phyloP scores from a whole-genome alignment of 805 yeast genomes.

The Candida krabiensis region DNA sequence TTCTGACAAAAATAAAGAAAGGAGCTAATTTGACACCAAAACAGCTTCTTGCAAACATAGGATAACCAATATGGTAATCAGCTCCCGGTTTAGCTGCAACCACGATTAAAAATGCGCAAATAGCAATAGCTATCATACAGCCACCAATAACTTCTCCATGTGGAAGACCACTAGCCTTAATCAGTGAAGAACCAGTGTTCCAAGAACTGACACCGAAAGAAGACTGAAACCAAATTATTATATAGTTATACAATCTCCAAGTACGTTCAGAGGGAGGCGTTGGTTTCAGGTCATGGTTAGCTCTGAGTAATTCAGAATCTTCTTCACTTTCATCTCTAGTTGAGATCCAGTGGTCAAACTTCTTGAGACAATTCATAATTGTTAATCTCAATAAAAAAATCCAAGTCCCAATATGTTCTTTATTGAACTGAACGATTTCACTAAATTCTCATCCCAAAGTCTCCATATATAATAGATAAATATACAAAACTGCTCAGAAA shows the following conservation, averaged over 20 bases:
- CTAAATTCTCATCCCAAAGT: too few relatives aligned
- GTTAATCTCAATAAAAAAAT: too few relatives aligned
- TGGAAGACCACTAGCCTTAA: slow-evolving; percentile 23
- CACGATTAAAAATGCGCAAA: slow-evolving; percentile 17
- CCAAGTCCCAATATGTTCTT: too few relatives aligned
- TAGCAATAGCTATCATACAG: slow-evolving; percentile 11
- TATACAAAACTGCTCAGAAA: too few relatives aligned
- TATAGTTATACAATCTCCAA: slow-evolving; percentile 31
- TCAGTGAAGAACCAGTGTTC: slow-evolving; percentile 31
- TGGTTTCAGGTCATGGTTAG: slow-evolving; percentile 41
- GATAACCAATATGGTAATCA: slow-evolving; percentile 37
- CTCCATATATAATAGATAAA: too few relatives aligned
- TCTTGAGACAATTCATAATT: slow-evolving; percentile 30
- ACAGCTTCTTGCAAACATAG: slow-evolving; percentile 36
- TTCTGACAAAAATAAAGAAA: slow-evolving; percentile 36
- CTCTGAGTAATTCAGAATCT: slow-evolving; percentile 22
- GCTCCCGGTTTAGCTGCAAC: slow-evolving; percentile 21
- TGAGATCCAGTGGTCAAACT: slow-evolving; percentile 22
- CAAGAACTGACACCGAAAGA: slow-evolving; percentile 30
- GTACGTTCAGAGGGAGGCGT: slow-evolving; percentile 36
- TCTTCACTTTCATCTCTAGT: slow-evolving; percentile 22
- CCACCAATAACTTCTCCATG: slow-evolving; percentile 21
- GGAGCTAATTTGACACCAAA: slow-evolving; percentile 38
- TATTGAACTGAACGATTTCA: too few relatives aligned
- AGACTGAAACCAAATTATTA: slow-evolving; percentile 27